Conservation (phyloP, 2,329 filamentous ascomycete genomes). For the Microcyclospora tardicrescens region DNA sequence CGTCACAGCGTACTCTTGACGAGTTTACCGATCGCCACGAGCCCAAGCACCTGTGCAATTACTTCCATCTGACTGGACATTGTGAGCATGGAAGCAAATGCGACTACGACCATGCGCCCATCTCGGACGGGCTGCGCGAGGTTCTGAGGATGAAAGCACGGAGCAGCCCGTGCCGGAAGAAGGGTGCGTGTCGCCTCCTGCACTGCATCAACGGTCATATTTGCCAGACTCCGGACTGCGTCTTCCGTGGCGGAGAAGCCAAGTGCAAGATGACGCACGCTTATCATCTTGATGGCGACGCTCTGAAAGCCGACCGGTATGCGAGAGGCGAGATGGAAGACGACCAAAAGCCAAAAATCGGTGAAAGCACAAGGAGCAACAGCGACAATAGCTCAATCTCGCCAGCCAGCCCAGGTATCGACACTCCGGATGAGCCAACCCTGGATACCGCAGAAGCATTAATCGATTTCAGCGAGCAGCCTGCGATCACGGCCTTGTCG, state of each 20-base stretch:
- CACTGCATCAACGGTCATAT: conserved; percentile 37
- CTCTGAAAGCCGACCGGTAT: too few species aligned
- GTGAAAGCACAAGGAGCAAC: too few species aligned
- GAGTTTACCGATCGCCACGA: conserved; percentile 28
- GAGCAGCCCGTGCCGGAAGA: conserved; percentile 29
- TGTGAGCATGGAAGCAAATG: conserved; percentile 26
- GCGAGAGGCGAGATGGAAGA: too few species aligned
- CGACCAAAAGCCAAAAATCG: too few species aligned
- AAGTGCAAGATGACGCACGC: conserved; percentile 10
- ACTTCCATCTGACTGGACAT: conserved; percentile 28
- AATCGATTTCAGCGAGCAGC: too few species aligned
- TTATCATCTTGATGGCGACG: too few species aligned
- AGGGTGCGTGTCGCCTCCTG: conserved; percentile 28
- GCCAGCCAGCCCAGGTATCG: too few species aligned
- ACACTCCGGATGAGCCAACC: too few species aligned
- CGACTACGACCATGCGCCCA: conserved; percentile 34
- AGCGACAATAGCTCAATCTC: too few species aligned
- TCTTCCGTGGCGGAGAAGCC: conserved; percentile 12
- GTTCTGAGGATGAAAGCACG: conserved; percentile 35
- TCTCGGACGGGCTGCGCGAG: conserved; percentile 27
- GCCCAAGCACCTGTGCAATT: conserved; percentile 37
- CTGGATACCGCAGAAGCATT: too few species aligned
- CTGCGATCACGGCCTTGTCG: too few species aligned
- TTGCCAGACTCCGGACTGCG: conserved; percentile 26
- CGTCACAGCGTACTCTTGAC: conserved; percentile 25